Evolutionary conservation across 805 yeast species (phyloP), one percentile per base, ranked within the genome.

Genomic region (Komagataella kurtzmanii): DNA sequence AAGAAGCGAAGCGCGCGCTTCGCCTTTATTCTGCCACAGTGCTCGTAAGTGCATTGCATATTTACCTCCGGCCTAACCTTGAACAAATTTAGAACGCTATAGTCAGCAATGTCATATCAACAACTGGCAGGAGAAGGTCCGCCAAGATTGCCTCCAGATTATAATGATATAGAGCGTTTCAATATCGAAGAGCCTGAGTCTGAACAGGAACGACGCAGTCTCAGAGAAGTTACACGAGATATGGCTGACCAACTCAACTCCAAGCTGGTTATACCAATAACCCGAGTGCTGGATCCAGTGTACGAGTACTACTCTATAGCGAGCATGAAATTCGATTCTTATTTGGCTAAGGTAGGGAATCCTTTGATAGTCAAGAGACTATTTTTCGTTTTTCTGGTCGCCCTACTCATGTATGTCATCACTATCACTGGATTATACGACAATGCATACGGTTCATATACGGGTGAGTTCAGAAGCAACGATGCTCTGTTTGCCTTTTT

Each of bases 281-380:
- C 70, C 23, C 67, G 64, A 23, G 72, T 74, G 19, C 58, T 76
- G 51, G 81, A 76, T 56, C 83, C 83, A 1, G 70, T 78, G 3
- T 71, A 72, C 56, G 80, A 77, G 59, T 70, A 74, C 2, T 73
- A 72, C 55, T 62, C 65, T 48, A 71, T 63, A 52, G 56, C 73
- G 47, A 65, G 65, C 51, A 65, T 68, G 45, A 72, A 74, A 50
- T 67, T 79, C 51, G 96, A 90, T 58, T 65, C 69, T 30, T 65
- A 72, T 24, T 65, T 91, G 10, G 71, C 81, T 17, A 76, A 77
- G 54, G 57, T 86, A n/a, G 96, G 97, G 3, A 88, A 90, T 61
- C 97, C 97, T 3, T 66, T 88, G 49, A 84, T 91, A 24, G 80
- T 90, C 24, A 84, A 85, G 57, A 71, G 98, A 46, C 70, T 90